Evolutionary conservation across 1,139 yeast genomes (phyloP).

Genomic region (Arxiozyma bovina): DNA sequence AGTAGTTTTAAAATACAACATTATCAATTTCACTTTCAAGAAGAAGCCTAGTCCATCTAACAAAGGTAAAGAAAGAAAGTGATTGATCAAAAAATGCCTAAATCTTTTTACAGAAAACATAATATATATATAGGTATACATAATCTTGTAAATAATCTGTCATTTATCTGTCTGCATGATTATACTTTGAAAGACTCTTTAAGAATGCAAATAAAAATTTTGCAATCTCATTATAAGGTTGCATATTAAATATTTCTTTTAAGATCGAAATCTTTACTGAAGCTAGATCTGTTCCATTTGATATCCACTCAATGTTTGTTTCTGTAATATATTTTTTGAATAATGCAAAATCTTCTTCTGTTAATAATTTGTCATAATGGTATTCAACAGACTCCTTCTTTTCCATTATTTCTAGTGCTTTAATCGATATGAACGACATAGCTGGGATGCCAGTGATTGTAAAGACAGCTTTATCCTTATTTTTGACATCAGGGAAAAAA

Average conservation of each 20-base stretch:
- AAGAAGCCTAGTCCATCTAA: constrained; percentile 1
- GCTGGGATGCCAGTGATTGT: constrained; percentile 50
- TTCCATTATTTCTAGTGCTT: constrained; percentile 12
- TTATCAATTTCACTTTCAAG: constrained; percentile 32
- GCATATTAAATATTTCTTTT: constrained; percentile 31
- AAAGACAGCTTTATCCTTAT: constrained; percentile 36
- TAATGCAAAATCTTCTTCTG: constrained; percentile 18
- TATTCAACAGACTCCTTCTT: constrained; percentile 6
- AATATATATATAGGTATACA: background rate
- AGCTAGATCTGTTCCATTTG: constrained; percentile 29
- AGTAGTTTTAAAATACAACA: constrained; percentile 34
- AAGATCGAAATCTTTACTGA: constrained; percentile 37
- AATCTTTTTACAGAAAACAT: background rate
- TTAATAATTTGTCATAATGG: constrained; percentile 41
- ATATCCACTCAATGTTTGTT: constrained; percentile 31
- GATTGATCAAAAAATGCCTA: no score
- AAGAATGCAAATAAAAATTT: constrained; percentile 41
- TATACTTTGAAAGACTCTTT: constrained; percentile 31
- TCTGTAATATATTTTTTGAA: constrained; percentile 10
- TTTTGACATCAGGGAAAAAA: constrained; percentile 31
- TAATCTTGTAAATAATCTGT: constrained; percentile 1
- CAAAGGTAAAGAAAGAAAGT: no score
- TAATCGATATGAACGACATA: constrained; percentile 37
- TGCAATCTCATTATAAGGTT: constrained; percentile 37
- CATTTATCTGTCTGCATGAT: background rate